Evolutionary conservation across 495 filamentous ascomycete genomes (phyloP).

Genomic region (Xylaria palmicola): DNA sequence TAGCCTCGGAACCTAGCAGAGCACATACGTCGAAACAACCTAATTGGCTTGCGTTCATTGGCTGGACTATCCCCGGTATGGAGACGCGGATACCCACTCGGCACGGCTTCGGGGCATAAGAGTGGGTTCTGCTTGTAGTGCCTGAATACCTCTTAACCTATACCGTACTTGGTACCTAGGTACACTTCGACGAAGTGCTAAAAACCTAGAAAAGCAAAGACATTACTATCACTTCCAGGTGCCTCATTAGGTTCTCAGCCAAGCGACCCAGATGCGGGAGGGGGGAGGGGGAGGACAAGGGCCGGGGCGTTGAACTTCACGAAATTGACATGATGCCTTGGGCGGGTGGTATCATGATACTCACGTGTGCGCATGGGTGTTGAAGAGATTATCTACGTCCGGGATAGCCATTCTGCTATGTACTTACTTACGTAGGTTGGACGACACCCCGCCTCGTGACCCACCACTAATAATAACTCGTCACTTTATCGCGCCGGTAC

Average conservation of each 20-base stretch:
- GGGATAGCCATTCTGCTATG: too few species aligned
- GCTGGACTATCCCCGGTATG: neutral
- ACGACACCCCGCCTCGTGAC: neutral
- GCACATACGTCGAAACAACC: neutral
- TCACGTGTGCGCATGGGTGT: neutral
- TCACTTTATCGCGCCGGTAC: neutral
- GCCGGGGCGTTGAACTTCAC: too few species aligned
- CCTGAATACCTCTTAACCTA: too few species aligned
- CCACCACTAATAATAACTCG: constrained; percentile 5
- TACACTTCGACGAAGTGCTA: too few species aligned
- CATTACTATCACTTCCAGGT: too few species aligned
- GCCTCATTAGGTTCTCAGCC: too few species aligned
- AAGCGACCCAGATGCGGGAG: too few species aligned
- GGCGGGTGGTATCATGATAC: neutral
- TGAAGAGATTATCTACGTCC: neutral
- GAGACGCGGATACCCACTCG: neutral
- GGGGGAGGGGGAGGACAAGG: too few species aligned
- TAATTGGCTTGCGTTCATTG: constrained; percentile 1
- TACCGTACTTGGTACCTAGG: too few species aligned
- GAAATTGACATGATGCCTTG: neutral
- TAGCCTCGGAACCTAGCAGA: too few species aligned
- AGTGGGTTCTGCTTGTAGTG: too few species aligned
- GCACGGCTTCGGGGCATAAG: neutral
- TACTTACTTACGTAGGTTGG: neutral
- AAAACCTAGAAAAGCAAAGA: too few species aligned